Conservation (phyloP, 2,329 filamentous ascomycete genomes). For the Aureobasidium sp. region DNA sequence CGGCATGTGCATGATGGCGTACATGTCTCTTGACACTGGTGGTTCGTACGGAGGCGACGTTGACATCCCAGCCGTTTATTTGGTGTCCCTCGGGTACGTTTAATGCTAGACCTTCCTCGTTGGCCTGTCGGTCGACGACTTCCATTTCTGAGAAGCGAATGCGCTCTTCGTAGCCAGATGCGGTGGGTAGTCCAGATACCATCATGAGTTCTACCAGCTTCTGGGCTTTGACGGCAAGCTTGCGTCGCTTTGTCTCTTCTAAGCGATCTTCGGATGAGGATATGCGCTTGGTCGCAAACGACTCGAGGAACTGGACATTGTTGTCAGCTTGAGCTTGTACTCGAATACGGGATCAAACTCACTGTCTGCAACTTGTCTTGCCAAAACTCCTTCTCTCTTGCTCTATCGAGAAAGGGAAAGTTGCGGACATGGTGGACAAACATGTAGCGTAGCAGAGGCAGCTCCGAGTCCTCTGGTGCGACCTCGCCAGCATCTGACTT, state of each 20-base stretch:
- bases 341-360: conserved; percentile 34
- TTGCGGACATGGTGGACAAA: conserved; percentile 97
- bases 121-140: conserved; percentile 86
- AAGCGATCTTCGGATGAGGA: conserved; percentile 93
- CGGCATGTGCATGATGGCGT: conserved; percentile 86
- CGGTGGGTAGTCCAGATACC: conserved; percentile 92
- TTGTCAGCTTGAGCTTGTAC: neutral
- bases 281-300: conserved; percentile 93
- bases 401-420: conserved; percentile 95
- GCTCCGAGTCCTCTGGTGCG: conserved; percentile 82
- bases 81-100: conserved; percentile 85
- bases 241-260: conserved; percentile 90
- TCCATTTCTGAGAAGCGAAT: conserved; percentile 96
- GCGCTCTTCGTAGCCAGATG: conserved; percentile 93
- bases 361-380: conserved; percentile 95
- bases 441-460: conserved; percentile 89
- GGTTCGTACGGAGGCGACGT: conserved; percentile 80
- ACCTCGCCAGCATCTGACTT: conserved; percentile 88
- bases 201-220: conserved; percentile 99
- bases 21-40: conserved; percentile 77
- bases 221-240: conserved; percentile 84
- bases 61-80: conserved; percentile 95
- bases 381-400: conserved; percentile 98
- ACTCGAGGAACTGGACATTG: conserved; percentile 71
- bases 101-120: conserved; percentile 79